Base-by-base conservation (phyloP, 352 stramenopile species). In the Phytophthora pisi region DNA sequence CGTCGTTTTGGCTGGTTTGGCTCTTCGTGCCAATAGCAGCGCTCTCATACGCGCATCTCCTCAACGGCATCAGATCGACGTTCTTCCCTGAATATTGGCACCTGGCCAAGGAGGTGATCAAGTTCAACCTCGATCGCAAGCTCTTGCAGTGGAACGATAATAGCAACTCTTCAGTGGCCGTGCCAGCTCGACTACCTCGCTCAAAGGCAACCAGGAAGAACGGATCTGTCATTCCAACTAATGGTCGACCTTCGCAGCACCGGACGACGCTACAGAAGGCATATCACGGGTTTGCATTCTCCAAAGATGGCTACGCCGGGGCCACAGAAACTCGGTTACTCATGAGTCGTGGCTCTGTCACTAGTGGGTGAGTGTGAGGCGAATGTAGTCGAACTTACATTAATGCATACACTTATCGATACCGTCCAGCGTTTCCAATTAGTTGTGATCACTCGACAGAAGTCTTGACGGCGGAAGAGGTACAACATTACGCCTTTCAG, bases 41-140 rank as follows among this genome's bases (percentile, higher is more conserved):
- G 26, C 80, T 94, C 8, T 77, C 68, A 57, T 81, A 79, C 28
- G 71, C 77, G 16, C 84, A 89, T 66, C 24, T 91, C 42, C 47
- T 79, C 20, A 88, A 82, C 55, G 78, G 74, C 13, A 28, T 86
- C 28, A 90, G 84, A 61, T 79, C 84, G 8, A 77, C 73, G 4
- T 78, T 91, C 52, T 90, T 79, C 11, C 86, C 84, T 0, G 86
- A 94, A 61, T 94, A 93, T 59, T 92, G 82, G 80, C 82, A 94
- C 16, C 76, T 94, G 16, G 81, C 83, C 10, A 92, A 91, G 50
- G 86, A 94, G 71, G 76, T 86, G 23, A 72, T 79, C 51, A 92
- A 91, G 49, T 92, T 91, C 50, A 66, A 84, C 4, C 68, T 92
- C 34, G 75, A 86, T 30, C 67, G 84, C 26, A 65, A 73, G 20